These are phyloP conservation scores for Glycine latifolia DNA, from an alignment of 306 rosid species.

Conservation along the genomic window DNA sequence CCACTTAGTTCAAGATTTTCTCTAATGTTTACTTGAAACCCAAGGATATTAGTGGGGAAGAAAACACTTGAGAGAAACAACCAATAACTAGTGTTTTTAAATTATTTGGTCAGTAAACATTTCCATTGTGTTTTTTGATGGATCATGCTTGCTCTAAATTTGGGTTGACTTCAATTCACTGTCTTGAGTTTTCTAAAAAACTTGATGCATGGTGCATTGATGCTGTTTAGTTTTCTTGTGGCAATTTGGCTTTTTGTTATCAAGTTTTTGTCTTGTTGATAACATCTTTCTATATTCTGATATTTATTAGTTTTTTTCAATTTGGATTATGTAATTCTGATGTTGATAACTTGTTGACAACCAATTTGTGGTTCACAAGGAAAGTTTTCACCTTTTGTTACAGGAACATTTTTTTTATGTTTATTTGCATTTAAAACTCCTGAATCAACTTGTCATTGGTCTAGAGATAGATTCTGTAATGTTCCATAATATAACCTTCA, in stretches of 20 bases:
- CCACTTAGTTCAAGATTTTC: too few relatives aligned
- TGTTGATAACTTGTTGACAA: not conserved
- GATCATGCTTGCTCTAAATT: conserved; percentile 30
- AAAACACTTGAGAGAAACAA: too few relatives aligned
- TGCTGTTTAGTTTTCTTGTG: conserved; percentile 1
- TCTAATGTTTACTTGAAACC: too few relatives aligned
- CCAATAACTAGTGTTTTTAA: too few relatives aligned
- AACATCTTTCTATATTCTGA: not conserved
- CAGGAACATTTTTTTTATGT: too few relatives aligned
- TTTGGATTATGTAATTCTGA: not conserved
- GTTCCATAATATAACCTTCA: too few relatives aligned
- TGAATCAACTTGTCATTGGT: too few relatives aligned
- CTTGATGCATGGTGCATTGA: conserved; percentile 6
- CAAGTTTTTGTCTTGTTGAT: not conserved
- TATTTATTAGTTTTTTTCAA: not conserved
- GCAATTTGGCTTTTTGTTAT: not conserved
- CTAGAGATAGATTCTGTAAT: not conserved
- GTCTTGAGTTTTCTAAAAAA: conserved; percentile 34
- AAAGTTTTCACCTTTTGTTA: too few relatives aligned
- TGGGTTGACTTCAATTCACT: conserved; percentile 24
- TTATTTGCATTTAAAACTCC: too few relatives aligned
- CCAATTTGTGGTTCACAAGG: not conserved
- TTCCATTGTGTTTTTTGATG: conserved; percentile 28
- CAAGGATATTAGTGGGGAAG: too few relatives aligned
- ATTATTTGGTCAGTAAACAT: too few relatives aligned